Evolutionary conservation across 2,329 filamentous ascomycete genomes (phyloP).

Genomic region (Grosmannia clavigera): DNA sequence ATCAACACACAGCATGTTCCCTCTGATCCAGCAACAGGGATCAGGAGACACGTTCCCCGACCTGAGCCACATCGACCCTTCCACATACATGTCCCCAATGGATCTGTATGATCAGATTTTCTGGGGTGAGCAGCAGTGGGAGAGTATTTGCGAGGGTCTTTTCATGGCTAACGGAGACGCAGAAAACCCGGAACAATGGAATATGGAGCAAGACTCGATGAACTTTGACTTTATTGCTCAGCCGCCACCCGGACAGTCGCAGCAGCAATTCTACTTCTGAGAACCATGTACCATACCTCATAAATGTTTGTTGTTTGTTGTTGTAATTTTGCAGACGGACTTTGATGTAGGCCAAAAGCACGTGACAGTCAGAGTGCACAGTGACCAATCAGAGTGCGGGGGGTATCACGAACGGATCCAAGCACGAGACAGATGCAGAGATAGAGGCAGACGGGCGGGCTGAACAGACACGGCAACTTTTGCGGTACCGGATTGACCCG

Average conservation of each 20-base stretch:
- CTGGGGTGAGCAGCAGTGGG: constrained; percentile 38
- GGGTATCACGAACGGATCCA: neutral
- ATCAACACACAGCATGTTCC: constrained; percentile 11
- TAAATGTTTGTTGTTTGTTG: neutral
- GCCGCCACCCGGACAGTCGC: constrained; percentile 44
- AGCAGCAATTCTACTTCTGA: constrained; percentile 44
- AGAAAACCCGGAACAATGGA: constrained; percentile 50
- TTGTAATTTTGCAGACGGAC: too few species aligned
- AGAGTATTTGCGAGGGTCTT: neutral
- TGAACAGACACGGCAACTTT: neutral
- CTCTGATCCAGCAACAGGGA: constrained; percentile 20
- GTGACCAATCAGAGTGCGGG: neutral
- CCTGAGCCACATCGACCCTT: constrained; percentile 38
- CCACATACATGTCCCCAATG: constrained; percentile 52
- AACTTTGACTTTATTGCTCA: constrained; percentile 50
- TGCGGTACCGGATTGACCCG: neutral
- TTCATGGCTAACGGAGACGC: constrained; percentile 2
- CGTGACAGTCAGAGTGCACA: neutral
- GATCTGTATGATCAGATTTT: constrained; percentile 57
- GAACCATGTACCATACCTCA: neutral
- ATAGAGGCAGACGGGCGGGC: neutral
- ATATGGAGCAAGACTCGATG: constrained; percentile 41
- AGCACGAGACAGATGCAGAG: neutral
- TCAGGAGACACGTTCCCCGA: constrained; percentile 20
- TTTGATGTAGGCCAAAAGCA: neutral